These are phyloP conservation scores for Vicia faba DNA, from an alignment of 306 rosid genomes.

Conservation along the genomic window DNA sequence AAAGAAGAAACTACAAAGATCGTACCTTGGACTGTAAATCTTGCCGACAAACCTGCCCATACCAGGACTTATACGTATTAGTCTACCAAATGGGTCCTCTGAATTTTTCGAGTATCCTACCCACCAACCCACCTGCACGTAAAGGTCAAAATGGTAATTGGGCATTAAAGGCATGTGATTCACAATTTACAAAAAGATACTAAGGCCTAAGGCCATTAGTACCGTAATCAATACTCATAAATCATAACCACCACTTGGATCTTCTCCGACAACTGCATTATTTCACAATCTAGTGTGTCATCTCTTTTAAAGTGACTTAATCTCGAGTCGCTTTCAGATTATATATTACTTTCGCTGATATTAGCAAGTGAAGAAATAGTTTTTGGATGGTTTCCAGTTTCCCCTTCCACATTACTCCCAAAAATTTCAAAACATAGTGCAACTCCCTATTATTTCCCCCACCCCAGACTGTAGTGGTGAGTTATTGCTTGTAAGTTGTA, in stretches of 20 bases:
- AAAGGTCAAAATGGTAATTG: constrained; percentile 35
- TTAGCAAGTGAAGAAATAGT: constrained; percentile 7
- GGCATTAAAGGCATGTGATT: constrained; percentile 3
- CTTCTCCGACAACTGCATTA: constrained; percentile 2
- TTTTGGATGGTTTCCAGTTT: constrained; percentile 3
- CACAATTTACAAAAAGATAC: constrained; percentile 27
- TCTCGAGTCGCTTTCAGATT: constrained; percentile 17
- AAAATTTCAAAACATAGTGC: background rate
- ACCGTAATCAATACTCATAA: constrained; percentile 25
- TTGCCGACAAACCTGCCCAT: constrained; percentile 86
- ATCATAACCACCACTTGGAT: constrained; percentile 13
- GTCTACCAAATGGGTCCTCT: constrained; percentile 89
- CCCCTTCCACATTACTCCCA: constrained; percentile 22
- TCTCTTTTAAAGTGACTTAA: constrained; percentile 26
- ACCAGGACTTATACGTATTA: constrained; percentile 80
- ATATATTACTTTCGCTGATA: background rate
- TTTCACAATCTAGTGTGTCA: constrained; percentile 3
- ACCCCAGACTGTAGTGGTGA: background rate
- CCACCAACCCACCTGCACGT: constrained; percentile 97
- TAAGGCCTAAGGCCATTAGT: constrained; percentile 13
- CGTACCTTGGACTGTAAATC: constrained; percentile 87
- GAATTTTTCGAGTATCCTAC: constrained; percentile 89
- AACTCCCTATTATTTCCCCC: background rate
- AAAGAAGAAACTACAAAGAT: constrained; percentile 35
- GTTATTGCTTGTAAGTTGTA: background rate